Evolutionary conservation across 139 green algal species (phyloP), one percentile per base, ranked within the genome.

Genomic region (Chlorella sorokiniana): DNA sequence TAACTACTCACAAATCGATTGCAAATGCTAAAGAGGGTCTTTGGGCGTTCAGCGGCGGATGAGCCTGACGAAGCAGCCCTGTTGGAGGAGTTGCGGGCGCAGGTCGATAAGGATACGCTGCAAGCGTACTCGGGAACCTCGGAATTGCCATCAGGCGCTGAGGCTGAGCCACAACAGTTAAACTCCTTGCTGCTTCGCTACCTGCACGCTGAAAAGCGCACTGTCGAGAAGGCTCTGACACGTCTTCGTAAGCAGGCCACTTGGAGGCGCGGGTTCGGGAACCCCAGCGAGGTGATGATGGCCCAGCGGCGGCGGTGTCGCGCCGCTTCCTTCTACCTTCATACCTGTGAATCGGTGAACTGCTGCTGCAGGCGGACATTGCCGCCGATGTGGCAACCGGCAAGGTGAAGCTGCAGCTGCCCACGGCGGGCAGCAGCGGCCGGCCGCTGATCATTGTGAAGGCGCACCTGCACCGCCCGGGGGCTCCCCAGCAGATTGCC

Each of bases 381-480:
- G 73, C 73, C 1, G 4, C 37, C 27, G 73, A 79, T 35, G 27
- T 79, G 27, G 73, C 54, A 14, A 38, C 31, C 3, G 54, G 73
- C 73, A 79, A 79, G 73, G 37, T 54, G 27, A 68, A 79, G 73
- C 73, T 79, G 52, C 52, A 69, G 52, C 73, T 61, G 25, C 73
- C 54, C 1, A 40, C 73, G 41, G 73, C 35, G 20, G 52, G 54
- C 37, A 69, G 54, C 54, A 22, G 14, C 3, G 73, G 54, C 38
- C 73, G 73, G 11, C 73, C 73, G 73, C 54, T 79, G 52, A 37
- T 79, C 6, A 54, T 79, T 1, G 38, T 79, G 9, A 79, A 79
- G 54, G 73, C n/a, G 0, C 7, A 37, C 8, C 73, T 52, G 37
- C 73, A 79, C 54, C 38, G 29, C 20, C 73, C 73, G 51, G 73